Base-by-base conservation (phyloP, 2,329 filamentous ascomycete species). In the Fusarium pininemorale region DNA sequence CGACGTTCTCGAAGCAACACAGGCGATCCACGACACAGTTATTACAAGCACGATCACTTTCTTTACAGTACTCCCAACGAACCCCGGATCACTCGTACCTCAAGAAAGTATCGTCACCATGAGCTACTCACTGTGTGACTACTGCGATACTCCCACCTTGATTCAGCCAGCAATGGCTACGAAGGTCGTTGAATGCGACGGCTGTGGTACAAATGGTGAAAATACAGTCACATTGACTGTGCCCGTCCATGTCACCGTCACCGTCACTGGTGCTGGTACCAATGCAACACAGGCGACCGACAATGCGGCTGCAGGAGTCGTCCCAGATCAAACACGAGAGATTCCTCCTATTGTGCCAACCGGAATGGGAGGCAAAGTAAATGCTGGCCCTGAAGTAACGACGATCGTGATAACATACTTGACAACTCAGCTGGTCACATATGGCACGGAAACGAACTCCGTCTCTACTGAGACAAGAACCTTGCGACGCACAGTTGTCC, bases 91-190 rank as follows among this genome's bases (percentile, higher is more conserved):
- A 26, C 78, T 85, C 26, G 71, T 80, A n/a, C 77, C 74, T 24
- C 73, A 79, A 7, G 76, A 82, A 64, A 82, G 81, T 56, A 75
- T 77, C 50, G 80, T 82, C 13, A 82, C 81, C 22, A 69, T 82
- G 30, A 56, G 66, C n/a, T 72, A 72, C 18, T 67, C 77, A n/a
- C 59, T 72, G 6, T 79, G 78, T 41, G 63, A 56, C 7, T 79
- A 58, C 3, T 79, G 75, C 51, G 63, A 73, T 22, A 76, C 66
- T 18, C 73, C 72, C 14, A 57, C 44, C 24, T 45, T 74, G 50
- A 58, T 73, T 24, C 45, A 39, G 7, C 62, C 73, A 7, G 67
- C 76, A 13, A 77, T 79, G 77, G 58, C 70, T 45, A 79, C 77
- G 5, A 73, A 67, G 44, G 64, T 72, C 5, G 58, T 78, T 2